Evolutionary conservation across 257 asterid species (phyloP).

Genomic region (Forsythia suspensa): DNA sequence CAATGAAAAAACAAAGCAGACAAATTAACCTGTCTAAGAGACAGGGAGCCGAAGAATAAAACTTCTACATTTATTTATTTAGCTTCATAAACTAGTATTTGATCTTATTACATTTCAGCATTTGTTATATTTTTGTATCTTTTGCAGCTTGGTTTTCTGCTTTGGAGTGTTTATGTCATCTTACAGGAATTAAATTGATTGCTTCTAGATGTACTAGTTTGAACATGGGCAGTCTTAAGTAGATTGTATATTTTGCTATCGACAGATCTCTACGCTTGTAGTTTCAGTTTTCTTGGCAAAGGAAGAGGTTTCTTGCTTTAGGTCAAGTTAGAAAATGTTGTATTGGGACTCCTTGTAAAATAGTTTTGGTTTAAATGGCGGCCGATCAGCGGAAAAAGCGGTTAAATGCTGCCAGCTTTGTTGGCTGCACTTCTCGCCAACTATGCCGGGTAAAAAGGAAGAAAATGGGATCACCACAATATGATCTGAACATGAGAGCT

Average conservation of each 20-base stretch:
- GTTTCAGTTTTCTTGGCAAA: conserved; percentile 14
- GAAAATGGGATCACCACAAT: conserved; percentile 44
- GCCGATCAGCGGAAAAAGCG: conserved; percentile 78
- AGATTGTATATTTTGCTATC: not conserved
- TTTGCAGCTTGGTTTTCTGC: not conserved
- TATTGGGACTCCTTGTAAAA: conserved; percentile 26
- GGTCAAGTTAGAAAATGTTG: conserved; percentile 31
- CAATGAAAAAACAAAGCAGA: not conserved
- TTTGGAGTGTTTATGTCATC: not conserved
- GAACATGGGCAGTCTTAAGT: not conserved
- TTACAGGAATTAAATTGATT: not conserved
- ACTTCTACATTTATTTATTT: not conserved
- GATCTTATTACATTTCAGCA: not conserved
- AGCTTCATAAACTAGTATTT: not conserved
- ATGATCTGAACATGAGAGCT: conserved; percentile 49
- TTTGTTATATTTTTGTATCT: not conserved
- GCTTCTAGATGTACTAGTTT: not conserved
- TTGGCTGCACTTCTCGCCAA: conserved; percentile 54
- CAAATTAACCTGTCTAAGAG: not conserved
- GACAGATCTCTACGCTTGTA: conserved; percentile 14
- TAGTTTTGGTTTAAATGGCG: conserved; percentile 51
- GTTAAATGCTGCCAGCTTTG: conserved; percentile 52
- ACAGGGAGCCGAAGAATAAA: not conserved
- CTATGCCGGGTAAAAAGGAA: conserved; percentile 56
- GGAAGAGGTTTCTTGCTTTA: conserved; percentile 16